phyloP scores from a whole-genome alignment of 495 filamentous ascomycete species.

The Annulohypoxylon stygium region DNA sequence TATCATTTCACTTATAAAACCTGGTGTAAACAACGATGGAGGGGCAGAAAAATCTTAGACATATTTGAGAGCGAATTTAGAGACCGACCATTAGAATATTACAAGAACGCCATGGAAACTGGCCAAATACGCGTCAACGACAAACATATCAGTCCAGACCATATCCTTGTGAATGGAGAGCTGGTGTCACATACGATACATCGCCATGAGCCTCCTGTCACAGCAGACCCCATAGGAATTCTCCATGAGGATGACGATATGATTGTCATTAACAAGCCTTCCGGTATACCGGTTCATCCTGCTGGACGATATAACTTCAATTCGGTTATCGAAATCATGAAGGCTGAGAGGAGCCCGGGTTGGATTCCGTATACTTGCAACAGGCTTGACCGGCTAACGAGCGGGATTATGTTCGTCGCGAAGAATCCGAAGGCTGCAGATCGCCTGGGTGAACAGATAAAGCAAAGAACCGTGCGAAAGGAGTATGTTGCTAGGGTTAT shows the following conservation, averaged over 20 bases:
- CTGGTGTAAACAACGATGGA: slow-evolving; percentile 90
- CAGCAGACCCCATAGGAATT: slow-evolving; percentile 79
- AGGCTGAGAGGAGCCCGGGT: slow-evolving; percentile 74
- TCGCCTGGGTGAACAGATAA: slow-evolving; percentile 76
- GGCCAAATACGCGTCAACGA: slow-evolving; percentile 82
- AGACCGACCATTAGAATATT: slow-evolving; percentile 88
- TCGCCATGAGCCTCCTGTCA: slow-evolving; percentile 94
- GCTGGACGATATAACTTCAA: slow-evolving; percentile 97
- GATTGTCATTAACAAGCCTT: slow-evolving; percentile 96
- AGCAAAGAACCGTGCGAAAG: slow-evolving; percentile 82
- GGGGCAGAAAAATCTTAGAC: slow-evolving; percentile 78
- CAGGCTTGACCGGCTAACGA: slow-evolving; percentile 91
- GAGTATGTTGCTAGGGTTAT: slow-evolving; percentile 94
- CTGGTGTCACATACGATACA: slow-evolving; percentile 93
- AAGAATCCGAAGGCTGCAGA: slow-evolving; percentile 86
- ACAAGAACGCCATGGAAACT: slow-evolving; percentile 81
- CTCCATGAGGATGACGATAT: slow-evolving; percentile 92
- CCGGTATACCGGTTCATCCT: slow-evolving; percentile 93
- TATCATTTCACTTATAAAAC: slow-evolving; percentile 97
- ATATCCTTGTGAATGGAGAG: slow-evolving; percentile 69
- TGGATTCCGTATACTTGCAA: slow-evolving; percentile 89
- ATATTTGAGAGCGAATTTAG: slow-evolving; percentile 88
- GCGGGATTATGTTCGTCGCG: slow-evolving; percentile 97
- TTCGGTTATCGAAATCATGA: slow-evolving; percentile 92
- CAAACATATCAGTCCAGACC: slow-evolving; percentile 65